phyloP scores from a whole-genome alignment of 2,329 filamentous ascomycete species.

The Grosmannia serpens region DNA sequence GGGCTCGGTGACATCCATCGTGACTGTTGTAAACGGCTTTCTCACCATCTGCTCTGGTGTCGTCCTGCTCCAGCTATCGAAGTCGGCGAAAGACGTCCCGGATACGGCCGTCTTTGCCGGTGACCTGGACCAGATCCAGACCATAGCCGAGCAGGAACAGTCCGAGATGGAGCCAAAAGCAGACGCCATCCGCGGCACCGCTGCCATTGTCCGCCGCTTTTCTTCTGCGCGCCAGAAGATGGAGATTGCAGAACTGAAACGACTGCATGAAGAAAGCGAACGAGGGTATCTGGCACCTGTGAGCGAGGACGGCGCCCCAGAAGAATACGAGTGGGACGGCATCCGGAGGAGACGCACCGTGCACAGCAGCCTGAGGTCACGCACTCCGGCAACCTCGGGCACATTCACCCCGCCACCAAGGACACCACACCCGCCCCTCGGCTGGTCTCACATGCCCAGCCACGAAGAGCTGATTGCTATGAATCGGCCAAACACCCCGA shows the following conservation, averaged over 20 bases:
- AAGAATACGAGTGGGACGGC: slow-evolving; percentile 77
- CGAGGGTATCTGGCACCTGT: slow-evolving; percentile 62
- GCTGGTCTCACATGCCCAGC: slow-evolving; percentile 74
- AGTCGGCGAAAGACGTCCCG: slow-evolving; percentile 94
- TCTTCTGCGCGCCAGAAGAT: slow-evolving; percentile 65
- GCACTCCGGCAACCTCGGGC: slow-evolving; percentile 4
- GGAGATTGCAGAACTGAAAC: slow-evolving; percentile 68
- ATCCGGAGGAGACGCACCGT: slow-evolving; percentile 58
- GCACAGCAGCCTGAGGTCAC: slow-evolving; percentile 26
- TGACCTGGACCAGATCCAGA: slow-evolving; percentile 88
- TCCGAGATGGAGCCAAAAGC: slow-evolving; percentile 95
- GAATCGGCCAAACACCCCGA: slow-evolving; percentile 34
- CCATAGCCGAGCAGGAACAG: slow-evolving; percentile 88
- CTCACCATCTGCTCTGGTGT: slow-evolving; percentile 89
- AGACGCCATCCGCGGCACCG: slow-evolving; percentile 85
- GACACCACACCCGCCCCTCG: slow-evolving; percentile 59
- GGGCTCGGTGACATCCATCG: slow-evolving; percentile 66
- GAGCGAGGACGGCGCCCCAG: slow-evolving; percentile 52
- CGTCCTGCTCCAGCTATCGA: slow-evolving; percentile 87
- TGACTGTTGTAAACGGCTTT: slow-evolving; percentile 88
- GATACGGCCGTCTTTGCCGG: slow-evolving; percentile 86
- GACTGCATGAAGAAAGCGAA: slow-evolving; percentile 67
- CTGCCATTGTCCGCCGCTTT: slow-evolving; percentile 74
- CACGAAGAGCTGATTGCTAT: slow-evolving; percentile 48
- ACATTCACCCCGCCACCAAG: slow-evolving; percentile 24